Evolutionary conservation across 1,284 basidiomycete species (phyloP).

Genomic region (Ceratobasidium sp.): DNA sequence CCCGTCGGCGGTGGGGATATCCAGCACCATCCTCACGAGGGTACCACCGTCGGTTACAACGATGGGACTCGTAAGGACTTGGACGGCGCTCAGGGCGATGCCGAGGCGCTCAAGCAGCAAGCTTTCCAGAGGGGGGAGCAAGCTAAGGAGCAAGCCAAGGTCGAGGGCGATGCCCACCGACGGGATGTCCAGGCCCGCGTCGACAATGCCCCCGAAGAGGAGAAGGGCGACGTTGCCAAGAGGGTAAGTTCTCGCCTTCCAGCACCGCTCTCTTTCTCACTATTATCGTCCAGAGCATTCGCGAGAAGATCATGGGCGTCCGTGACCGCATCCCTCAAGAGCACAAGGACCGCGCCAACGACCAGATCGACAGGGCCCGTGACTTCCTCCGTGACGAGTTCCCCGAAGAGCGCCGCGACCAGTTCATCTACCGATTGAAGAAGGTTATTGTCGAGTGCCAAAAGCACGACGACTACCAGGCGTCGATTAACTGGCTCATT

Average conservation of each 20-base stretch:
- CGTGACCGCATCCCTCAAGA: conserved; percentile 72
- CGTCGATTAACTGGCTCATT: conserved; percentile 82
- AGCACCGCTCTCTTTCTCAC: conserved; percentile 47
- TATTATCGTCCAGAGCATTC: conserved; percentile 48
- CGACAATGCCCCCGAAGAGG: conserved; percentile 56
- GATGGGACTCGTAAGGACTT: conserved; percentile 58
- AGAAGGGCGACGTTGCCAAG: conserved; percentile 65
- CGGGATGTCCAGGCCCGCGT: conserved; percentile 48
- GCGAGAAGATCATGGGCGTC: conserved; percentile 53
- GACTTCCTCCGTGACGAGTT: conserved; percentile 84
- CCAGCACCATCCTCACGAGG: conserved; percentile 65
- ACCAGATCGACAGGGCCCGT: conserved; percentile 68
- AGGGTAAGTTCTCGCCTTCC: conserved; percentile 53
- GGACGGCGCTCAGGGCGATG: conserved; percentile 48
- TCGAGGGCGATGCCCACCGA: conserved; percentile 51
- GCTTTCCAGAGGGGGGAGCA: conserved; percentile 52
- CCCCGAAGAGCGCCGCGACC: conserved; percentile 87
- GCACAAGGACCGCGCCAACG: conserved; percentile 69
- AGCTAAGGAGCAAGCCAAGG: too few relatives aligned
- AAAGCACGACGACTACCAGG: conserved; percentile 91
- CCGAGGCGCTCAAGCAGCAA: conserved; percentile 49
- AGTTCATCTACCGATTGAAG: conserved; percentile 84
- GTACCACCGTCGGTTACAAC: conserved; percentile 56
- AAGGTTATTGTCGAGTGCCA: conserved; percentile 95
- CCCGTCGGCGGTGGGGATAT: conserved; percentile 58